Evolutionary conservation across 345 rosid species (phyloP).

Genomic region (Bretschneidera sinensis): DNA sequence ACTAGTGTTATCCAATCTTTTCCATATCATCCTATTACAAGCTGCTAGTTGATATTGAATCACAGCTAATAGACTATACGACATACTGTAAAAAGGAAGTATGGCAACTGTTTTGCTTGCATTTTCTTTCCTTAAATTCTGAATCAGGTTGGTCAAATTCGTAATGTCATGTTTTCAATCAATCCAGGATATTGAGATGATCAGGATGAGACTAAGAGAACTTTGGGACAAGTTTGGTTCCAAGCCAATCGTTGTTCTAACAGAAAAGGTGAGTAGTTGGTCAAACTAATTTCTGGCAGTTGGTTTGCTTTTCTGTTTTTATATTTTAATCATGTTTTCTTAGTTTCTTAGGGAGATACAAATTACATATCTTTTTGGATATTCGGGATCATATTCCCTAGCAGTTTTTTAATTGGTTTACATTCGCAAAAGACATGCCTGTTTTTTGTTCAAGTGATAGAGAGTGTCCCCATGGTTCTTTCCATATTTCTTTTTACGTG

Average conservation of each 20-base stretch:
- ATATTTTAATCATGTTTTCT: too few relatives aligned
- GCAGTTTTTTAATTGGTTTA: too few relatives aligned
- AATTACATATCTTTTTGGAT: too few relatives aligned
- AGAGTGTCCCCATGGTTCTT: neutral
- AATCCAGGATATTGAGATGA: conserved; percentile 53
- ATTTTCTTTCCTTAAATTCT: neutral
- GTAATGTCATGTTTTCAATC: conserved; percentile 3
- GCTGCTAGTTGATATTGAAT: neutral
- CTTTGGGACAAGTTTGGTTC: conserved; percentile 40
- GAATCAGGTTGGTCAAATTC: neutral
- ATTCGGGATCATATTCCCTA: too few relatives aligned
- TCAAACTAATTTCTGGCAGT: neutral
- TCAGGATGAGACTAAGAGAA: conserved; percentile 37
- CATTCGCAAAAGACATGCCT: too few relatives aligned
- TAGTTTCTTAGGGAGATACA: too few relatives aligned
- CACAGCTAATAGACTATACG: too few relatives aligned
- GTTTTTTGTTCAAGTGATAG: neutral
- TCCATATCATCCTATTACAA: too few relatives aligned
- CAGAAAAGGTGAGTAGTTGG: conserved; percentile 58
- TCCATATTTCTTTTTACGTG: too few relatives aligned
- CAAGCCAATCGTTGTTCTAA: conserved; percentile 55
- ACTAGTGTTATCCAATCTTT: too few relatives aligned
- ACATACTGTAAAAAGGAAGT: too few relatives aligned
- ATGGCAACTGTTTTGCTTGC: neutral
- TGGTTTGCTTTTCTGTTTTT: neutral